Base-by-base conservation (phyloP, 139 green algal species). In the Closterium sp. region DNA sequence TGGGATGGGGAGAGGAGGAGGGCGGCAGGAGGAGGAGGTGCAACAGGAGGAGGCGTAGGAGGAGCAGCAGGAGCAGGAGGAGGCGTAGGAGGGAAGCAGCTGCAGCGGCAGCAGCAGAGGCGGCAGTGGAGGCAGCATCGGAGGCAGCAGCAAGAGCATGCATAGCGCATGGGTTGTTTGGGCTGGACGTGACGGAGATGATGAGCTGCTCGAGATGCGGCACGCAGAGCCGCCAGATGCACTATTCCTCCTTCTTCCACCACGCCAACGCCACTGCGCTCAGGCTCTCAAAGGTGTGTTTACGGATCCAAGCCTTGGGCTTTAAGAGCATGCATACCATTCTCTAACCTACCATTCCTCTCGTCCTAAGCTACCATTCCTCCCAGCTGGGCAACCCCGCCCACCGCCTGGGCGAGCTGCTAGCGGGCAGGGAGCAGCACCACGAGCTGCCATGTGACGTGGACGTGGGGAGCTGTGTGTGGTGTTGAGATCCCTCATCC, bases 161-260 rank as follows among this genome's bases (percentile, higher is more conserved):
- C 34, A 43, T 94, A 19, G 88, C 36, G 19, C 91, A 93, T 28
- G 16, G 33, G 30, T 4, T 93, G 34, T 94, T 94, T 36, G 91
- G 91, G 64, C 64, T 94, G n/a, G 88, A 93, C 21, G 35, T 94
- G 9, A 30, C 31, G 31, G 91, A 94, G 84, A 23, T 33, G 32
- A 93, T 94, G 91, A 84, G 5, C 2, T 94, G 91, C 89, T 30
- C 10, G n/a, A 23, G 4, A 7, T 94, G 91, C 89, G 66, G 36
- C 10, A n/a, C n/a, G n/a, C n/a, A 55, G 36, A 55, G 4, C 6
- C 4, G 36, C 6, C 36, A 55, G 36, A 55, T 55, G 36, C 36
- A 6, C 36, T 12, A 12, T 6, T 55, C 36, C 36, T 55, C 36
- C 36, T 55, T 55, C 36, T 55, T 55, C 36, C 36, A 55, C 36